Evolutionary conservation across 2,329 filamentous ascomycete species (phyloP).

Genomic region (Fusarium compactum): DNA sequence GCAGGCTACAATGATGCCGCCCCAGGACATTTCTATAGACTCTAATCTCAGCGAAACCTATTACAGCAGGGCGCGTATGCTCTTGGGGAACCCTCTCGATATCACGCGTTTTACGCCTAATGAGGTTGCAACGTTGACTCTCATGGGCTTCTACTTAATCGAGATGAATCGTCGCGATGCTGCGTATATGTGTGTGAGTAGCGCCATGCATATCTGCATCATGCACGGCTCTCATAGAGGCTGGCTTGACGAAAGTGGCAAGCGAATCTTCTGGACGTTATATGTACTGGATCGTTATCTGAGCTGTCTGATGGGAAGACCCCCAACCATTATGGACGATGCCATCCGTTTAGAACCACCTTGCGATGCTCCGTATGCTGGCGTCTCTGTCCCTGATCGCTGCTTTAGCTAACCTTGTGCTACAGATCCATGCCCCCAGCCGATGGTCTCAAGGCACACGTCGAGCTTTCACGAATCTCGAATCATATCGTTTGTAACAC

Average conservation of each 20-base stretch:
- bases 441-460: slow-evolving; percentile 59
- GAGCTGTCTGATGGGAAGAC: slow-evolving; percentile 63
- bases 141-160: slow-evolving; percentile 63
- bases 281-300: slow-evolving; percentile 64
- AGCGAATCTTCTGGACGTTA: slow-evolving; percentile 64
- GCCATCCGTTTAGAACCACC: slow-evolving; percentile 60
- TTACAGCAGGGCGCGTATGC: slow-evolving; percentile 58
- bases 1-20: slow-evolving; percentile 44
- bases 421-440: slow-evolving; percentile 58
- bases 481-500: slow-evolving; percentile 62
- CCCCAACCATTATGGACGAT: slow-evolving; percentile 60
- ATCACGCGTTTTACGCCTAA: slow-evolving; percentile 55
- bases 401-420: neutral
- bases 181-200: slow-evolving; percentile 61
- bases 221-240: slow-evolving; percentile 63
- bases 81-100: slow-evolving; percentile 63
- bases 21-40: slow-evolving; percentile 40
- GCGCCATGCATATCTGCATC: slow-evolving; percentile 62
- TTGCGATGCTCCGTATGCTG: slow-evolving; percentile 56
- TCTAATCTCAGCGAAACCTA: slow-evolving; percentile 57
- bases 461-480: slow-evolving; percentile 62
- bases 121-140: slow-evolving; percentile 59
- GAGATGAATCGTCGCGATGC: slow-evolving; percentile 63
- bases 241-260: slow-evolving; percentile 58
- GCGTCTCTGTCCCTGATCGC: neutral